These are phyloP conservation scores for Chondrostereum purpureum DNA, from an alignment of 1,284 basidiomycete species.

Conservation along the genomic window DNA sequence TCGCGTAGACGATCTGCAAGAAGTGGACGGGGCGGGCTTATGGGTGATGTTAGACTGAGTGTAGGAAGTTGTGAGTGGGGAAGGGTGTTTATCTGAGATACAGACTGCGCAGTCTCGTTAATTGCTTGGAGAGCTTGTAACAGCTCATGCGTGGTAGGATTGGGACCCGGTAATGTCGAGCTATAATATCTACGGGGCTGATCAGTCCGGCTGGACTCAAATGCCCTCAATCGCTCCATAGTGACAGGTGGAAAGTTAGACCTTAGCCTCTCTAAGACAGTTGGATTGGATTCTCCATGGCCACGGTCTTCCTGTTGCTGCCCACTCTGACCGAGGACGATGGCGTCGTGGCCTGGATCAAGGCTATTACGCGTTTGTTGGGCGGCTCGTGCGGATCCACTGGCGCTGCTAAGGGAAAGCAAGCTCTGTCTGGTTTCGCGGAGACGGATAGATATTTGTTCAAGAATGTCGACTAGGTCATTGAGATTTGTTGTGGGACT, in stretches of 20 bases:
- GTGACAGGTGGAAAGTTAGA: background rate
- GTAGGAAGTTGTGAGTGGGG: slow-evolving; percentile 4
- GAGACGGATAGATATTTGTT: background rate
- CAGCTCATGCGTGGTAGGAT: background rate
- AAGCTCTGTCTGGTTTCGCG: background rate
- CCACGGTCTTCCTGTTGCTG: background rate
- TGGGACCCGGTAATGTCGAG: background rate
- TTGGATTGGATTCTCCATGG: background rate
- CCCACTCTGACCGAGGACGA: background rate
- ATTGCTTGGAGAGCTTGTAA: background rate
- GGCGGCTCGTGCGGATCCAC: background rate
- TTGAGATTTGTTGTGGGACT: too few species aligned
- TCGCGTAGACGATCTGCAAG: slow-evolving; percentile 16
- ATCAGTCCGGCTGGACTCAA: background rate
- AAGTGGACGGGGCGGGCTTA: slow-evolving; percentile 14
- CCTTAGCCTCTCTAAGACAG: background rate
- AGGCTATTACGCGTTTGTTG: background rate
- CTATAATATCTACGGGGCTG: too few species aligned
- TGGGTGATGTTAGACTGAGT: slow-evolving; percentile 13
- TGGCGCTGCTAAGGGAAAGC: background rate
- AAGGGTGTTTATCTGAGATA: background rate
- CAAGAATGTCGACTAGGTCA: background rate
- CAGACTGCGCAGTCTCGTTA: background rate
- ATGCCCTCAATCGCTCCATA: background rate
- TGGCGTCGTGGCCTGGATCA: background rate